phyloP scores from a whole-genome alignment of 2,329 filamentous ascomycete species.

The Aspergillus sp. region DNA sequence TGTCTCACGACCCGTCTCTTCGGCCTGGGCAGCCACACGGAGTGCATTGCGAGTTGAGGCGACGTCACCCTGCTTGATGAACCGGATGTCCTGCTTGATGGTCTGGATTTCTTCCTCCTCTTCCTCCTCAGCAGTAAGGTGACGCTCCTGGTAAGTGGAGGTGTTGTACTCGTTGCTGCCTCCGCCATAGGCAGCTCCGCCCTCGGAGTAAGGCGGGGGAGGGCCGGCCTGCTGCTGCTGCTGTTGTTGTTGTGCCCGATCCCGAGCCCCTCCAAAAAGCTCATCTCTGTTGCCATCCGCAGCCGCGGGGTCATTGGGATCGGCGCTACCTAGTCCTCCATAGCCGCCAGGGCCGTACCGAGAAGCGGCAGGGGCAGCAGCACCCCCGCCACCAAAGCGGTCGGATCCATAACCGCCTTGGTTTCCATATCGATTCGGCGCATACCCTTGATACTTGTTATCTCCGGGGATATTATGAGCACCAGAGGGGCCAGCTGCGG shows the following conservation, averaged over 20 bases:
- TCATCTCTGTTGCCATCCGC: constrained; percentile 58
- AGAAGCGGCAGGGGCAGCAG: constrained; percentile 44
- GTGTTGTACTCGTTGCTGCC: constrained; percentile 40
- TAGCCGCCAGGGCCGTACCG: constrained; percentile 56
- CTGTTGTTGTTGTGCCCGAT: constrained; percentile 51
- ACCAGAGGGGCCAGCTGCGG: constrained; percentile 25
- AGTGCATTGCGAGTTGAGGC: constrained; percentile 71
- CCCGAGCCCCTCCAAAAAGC: constrained; percentile 60
- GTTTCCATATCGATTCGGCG: constrained; percentile 56
- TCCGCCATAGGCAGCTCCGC: constrained; percentile 33
- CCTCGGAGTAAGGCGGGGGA: constrained; percentile 31
- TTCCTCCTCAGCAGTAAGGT: constrained; percentile 80
- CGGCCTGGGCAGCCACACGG: constrained; percentile 66
- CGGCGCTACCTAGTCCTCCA: constrained; percentile 55
- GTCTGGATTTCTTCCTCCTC: constrained; percentile 72
- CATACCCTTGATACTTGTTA: constrained; percentile 46
- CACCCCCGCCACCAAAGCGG: constrained; percentile 53
- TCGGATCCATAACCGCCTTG: constrained; percentile 55
- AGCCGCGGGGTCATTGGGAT: constrained; percentile 52
- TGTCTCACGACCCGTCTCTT: constrained; percentile 71
- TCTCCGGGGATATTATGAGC: constrained; percentile 35
- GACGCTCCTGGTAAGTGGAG: constrained; percentile 64
- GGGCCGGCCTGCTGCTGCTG: constrained; percentile 28
- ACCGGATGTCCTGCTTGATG: constrained; percentile 72
- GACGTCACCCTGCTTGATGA: constrained; percentile 76